These are phyloP conservation scores for Wickerhamomyces bisporus DNA, from an alignment of 805 yeast species.

Conservation along the genomic window DNA sequence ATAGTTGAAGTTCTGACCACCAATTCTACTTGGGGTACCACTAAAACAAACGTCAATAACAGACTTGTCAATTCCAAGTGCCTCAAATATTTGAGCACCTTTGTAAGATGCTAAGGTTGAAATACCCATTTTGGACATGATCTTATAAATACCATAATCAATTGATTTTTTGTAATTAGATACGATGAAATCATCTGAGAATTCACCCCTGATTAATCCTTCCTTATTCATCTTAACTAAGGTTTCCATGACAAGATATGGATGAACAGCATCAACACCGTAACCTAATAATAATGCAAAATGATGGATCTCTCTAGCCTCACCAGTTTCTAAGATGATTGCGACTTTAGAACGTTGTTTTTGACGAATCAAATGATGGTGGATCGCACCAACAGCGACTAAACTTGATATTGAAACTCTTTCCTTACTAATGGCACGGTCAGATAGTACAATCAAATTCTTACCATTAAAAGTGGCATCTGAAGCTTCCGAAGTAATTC, in stretches of 20 bases:
- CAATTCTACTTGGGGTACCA: slow-evolving; percentile 95
- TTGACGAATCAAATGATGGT: slow-evolving; percentile 91
- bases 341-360: slow-evolving; percentile 97
- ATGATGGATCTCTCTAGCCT: slow-evolving; percentile 97
- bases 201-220: slow-evolving; percentile 54
- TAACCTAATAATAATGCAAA: slow-evolving; percentile 91
- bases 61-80: slow-evolving; percentile 90
- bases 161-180: slow-evolving; percentile 78
- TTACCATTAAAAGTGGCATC: slow-evolving; percentile 72
- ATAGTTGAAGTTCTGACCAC: slow-evolving; percentile 92
- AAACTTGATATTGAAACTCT: slow-evolving; percentile 81
- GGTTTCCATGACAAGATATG: slow-evolving; percentile 90
- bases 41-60: slow-evolving; percentile 94
- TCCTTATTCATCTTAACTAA: slow-evolving; percentile 79
- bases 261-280: slow-evolving; percentile 96
- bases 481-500: slow-evolving; percentile 82
- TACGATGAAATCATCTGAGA: slow-evolving; percentile 57
- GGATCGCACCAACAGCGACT: slow-evolving; percentile 95
- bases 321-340: slow-evolving; percentile 86
- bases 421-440: slow-evolving; percentile 51
- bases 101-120: slow-evolving; percentile 97
- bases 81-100: slow-evolving; percentile 98
- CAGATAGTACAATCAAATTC: slow-evolving; percentile 74
- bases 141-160: slow-evolving; percentile 90
- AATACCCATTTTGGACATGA: slow-evolving; percentile 99